Evolutionary conservation across 805 yeast genomes (phyloP).

Genomic region (Saccharomycopsis sp.): DNA sequence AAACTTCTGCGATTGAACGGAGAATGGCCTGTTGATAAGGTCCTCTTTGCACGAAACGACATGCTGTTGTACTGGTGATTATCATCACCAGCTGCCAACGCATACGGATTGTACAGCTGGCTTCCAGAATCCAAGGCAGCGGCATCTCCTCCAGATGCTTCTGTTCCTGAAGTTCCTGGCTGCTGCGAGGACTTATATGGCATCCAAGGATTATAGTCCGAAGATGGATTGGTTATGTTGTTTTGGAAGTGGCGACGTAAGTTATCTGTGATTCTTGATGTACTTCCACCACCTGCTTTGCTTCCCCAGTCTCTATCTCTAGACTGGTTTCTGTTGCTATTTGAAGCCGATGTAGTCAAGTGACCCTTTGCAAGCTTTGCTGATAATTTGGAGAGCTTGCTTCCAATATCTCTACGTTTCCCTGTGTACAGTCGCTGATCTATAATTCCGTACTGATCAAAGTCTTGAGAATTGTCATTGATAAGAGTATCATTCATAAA

Average conservation of each 20-base stretch:
- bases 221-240: too few relatives aligned
- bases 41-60: slow-evolving; percentile 12
- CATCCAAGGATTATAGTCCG: too few relatives aligned
- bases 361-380: neutral
- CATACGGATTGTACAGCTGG: neutral
- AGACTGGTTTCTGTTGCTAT: neutral
- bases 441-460: slow-evolving; percentile 8
- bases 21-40: neutral
- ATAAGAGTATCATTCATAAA: neutral
- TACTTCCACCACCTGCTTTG: neutral
- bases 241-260: neutral
- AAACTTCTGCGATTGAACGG: neutral
- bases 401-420: neutral
- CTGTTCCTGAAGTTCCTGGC: too few relatives aligned
- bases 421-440: slow-evolving; percentile 11
- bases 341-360: neutral
- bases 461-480: neutral
- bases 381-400: neutral
- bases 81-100: neutral
- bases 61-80: slow-evolving; percentile 6
- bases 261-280: neutral
- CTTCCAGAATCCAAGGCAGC: neutral
- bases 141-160: too few relatives aligned
- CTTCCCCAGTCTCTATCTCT: neutral
- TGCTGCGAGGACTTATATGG: neutral